Evolutionary conservation across 306 rosid species (phyloP).

Genomic region (Erythrophleum fordii): DNA sequence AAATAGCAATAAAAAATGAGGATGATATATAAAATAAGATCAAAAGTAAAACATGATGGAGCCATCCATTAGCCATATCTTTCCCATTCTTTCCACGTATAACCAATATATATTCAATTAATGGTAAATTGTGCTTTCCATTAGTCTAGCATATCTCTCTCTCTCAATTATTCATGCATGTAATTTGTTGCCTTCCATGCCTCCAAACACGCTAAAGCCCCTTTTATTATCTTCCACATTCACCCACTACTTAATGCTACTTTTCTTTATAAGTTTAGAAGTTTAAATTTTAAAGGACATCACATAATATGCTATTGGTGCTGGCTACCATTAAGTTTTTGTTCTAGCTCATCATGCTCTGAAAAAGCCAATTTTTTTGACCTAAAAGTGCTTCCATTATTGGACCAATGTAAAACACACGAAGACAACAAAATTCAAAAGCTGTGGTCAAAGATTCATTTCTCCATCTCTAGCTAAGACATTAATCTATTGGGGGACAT

Average conservation of each 20-base stretch:
- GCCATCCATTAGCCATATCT: conserved; percentile 18
- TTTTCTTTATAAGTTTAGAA: not conserved
- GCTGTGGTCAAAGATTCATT: conserved; percentile 51
- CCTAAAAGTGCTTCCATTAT: conserved; percentile 33
- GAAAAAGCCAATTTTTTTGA: conserved; percentile 32
- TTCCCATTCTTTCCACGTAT: conserved; percentile 30
- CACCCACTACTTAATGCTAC: conserved; percentile 36
- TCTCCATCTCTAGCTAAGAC: conserved; percentile 20
- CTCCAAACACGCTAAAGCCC: conserved; percentile 43
- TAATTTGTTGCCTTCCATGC: conserved; percentile 47
- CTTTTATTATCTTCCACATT: conserved; percentile 32
- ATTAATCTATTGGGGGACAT: conserved; percentile 13
- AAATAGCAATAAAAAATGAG: not conserved
- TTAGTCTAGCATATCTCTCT: not conserved
- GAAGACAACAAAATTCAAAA: conserved; percentile 39
- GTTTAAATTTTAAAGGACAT: not conserved
- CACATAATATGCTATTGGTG: not conserved
- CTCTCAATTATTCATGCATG: conserved; percentile 29
- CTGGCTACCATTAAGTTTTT: conserved; percentile 21
- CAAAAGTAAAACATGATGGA: conserved; percentile 18
- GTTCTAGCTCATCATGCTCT: conserved; percentile 20
- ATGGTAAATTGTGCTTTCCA: conserved; percentile 21
- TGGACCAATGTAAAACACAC: conserved; percentile 10
- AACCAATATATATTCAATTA: not conserved
- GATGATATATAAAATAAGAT: not conserved